Conservation (phyloP, 306 rosid genomes). For the Lathyrus aphaca region DNA sequence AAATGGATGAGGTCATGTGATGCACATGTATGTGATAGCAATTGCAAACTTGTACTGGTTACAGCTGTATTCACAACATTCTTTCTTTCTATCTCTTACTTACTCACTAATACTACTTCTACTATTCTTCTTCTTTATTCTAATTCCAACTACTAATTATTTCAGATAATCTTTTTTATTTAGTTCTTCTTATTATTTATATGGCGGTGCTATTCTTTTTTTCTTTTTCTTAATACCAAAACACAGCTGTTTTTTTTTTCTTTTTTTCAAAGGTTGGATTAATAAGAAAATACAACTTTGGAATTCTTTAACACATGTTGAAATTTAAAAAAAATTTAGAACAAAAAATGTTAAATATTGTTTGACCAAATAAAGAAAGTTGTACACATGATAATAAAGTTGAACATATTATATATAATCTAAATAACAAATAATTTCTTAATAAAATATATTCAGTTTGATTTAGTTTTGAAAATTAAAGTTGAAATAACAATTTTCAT, state of each 20-base stretch:
- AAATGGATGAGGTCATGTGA: slow-evolving; percentile 44
- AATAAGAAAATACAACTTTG: not conserved
- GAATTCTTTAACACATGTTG: not conserved
- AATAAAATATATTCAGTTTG: too few species aligned
- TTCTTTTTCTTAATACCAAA: not conserved
- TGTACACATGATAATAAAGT: too few species aligned
- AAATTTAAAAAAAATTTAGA: not conserved
- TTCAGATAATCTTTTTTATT: slow-evolving; percentile 35
- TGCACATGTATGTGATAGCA: slow-evolving; percentile 47
- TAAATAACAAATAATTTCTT: too few species aligned
- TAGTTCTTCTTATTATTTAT: too few species aligned
- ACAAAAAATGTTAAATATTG: not conserved
- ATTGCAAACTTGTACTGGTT: slow-evolving; percentile 45
- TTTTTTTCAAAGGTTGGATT: not conserved
- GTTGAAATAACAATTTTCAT: too few species aligned
- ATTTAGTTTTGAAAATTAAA: too few species aligned
- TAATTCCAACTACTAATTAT: slow-evolving; percentile 14
- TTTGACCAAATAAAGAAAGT: not conserved
- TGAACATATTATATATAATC: too few species aligned
- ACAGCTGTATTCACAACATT: slow-evolving; percentile 79
- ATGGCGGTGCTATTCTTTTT: not conserved
- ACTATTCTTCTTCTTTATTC: not conserved
- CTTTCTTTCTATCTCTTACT: not conserved
- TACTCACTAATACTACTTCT: not conserved
- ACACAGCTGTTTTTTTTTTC: slow-evolving; percentile 28